Base-by-base conservation (phyloP, 2,329 filamentous ascomycete species). In the Diaporthe sp. region DNA sequence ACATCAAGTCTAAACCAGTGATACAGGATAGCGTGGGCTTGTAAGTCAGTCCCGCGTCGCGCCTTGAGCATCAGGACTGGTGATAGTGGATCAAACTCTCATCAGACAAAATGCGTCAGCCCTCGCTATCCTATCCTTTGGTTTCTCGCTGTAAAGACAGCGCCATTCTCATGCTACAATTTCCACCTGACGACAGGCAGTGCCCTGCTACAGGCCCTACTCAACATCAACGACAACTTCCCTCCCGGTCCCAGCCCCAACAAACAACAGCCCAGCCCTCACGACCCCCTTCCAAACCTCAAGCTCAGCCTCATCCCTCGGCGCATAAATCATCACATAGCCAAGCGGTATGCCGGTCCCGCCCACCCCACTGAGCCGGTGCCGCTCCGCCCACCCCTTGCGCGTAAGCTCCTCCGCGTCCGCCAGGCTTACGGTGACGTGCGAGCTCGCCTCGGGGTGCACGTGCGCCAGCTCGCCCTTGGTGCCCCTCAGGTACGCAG, bases 301-400 rank as follows among this genome's bases (percentile, higher is more conserved):
- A 39, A 83, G 80, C 78, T 87, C 86, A 0, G 39, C 80, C 25
- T 81, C 81, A 28, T 85, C 79, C 37, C 85, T 78, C 55, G 85
- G 85, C 58, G 85, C 85, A 39, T 87, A 87, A 0, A 87, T 57
- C 60, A 87, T 67, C 42, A 87, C 79, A 72, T 85, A 87, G 0
- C 81, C 81, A 79, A 81, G 82, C 1, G 85, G 84, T 57, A 84
- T 6, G 1, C 76, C 55, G 2, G 72, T 76, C 1, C 65, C 57
- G 3, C 44, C 44, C 20, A 79, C 80, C 1, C 84, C 84, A 20
- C 81, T 80, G 51, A 87, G 79, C 67, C 76, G 77, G 67, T 87
- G 85, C 5, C 85, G 78, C 80, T 86, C 82, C 25, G 81, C 85
- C 85, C 86, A 87, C 0, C 85, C 84, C 57, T 78, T 80, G 6